These are phyloP conservation scores for Globisporangium mamillatum DNA, from an alignment of 352 stramenopile genomes.

Conservation along the genomic window DNA sequence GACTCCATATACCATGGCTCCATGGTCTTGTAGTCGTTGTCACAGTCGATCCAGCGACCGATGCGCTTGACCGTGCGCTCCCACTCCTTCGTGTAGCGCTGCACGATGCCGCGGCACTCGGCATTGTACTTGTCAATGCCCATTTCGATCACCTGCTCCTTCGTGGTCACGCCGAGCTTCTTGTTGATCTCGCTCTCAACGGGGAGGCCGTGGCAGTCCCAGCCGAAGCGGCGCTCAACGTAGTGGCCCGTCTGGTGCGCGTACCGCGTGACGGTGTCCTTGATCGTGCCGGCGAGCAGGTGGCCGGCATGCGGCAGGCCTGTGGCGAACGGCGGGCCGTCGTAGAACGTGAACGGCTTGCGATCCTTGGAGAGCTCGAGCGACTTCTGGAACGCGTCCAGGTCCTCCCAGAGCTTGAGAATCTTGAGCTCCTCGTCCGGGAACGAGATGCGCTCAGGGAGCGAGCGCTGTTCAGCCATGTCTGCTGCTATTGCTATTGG, in stretches of 20 bases:
- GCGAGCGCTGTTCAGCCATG: constrained; percentile 37
- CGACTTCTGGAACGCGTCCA: constrained; percentile 91
- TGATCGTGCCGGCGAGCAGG: constrained; percentile 99
- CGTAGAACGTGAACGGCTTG: constrained; percentile 99
- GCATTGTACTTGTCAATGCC: constrained; percentile 98
- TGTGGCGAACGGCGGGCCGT: constrained; percentile 99
- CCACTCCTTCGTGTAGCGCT: constrained; percentile 99
- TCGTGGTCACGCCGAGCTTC: constrained; percentile 96
- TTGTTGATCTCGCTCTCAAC: constrained; percentile 99
- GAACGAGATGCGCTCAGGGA: constrained; percentile 88
- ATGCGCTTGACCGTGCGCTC: constrained; percentile 97
- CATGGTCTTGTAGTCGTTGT: constrained; percentile 99
- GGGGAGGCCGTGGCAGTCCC: constrained; percentile 99
- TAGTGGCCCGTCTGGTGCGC: constrained; percentile 98
- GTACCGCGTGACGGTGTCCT: constrained; percentile 99
- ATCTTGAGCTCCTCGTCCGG: constrained; percentile 80
- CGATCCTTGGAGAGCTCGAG: constrained; percentile 90
- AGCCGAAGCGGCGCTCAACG: constrained; percentile 97
- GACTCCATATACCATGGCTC: constrained; percentile 99
- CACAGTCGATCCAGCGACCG: constrained; percentile 99
- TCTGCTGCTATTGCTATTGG: not conserved
- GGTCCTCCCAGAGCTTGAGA: constrained; percentile 77
- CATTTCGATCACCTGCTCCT: constrained; percentile 97
- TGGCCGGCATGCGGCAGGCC: constrained; percentile 98
- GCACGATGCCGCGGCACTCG: constrained; percentile 97